Percentiles rank a stretch among this genome's conserved stretches.
Conservation (phyloP, 768 basidiomycete species). For the Amanita polypyramis region DNA sequence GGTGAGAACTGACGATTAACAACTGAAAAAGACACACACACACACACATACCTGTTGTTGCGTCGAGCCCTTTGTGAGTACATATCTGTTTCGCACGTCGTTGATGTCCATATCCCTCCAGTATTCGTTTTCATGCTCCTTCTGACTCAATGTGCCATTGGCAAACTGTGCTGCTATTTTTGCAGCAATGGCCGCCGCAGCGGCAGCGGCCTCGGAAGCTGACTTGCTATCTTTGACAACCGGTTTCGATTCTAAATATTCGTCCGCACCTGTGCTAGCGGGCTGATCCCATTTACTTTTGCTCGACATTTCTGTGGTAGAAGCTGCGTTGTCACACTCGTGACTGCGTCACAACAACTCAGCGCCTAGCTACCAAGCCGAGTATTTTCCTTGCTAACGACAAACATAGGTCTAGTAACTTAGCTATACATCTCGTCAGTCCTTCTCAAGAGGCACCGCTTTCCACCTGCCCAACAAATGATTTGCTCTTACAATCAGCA, state of each 20-base stretch:
- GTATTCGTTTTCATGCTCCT: slow-evolving; percentile 71
- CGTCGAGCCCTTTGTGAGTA: slow-evolving; percentile 88
- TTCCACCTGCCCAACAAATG: slow-evolving; percentile 73
- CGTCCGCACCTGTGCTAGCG: slow-evolving; percentile 33
- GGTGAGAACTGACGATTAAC: not conserved
- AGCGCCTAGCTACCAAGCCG: too few relatives aligned
- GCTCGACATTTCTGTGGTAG: slow-evolving; percentile 37
- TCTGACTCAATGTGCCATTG: slow-evolving; percentile 37
- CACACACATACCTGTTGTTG: slow-evolving; percentile 82
- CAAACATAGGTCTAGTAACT: not conserved
- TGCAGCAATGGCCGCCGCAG: slow-evolving; percentile 80
- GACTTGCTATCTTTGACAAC: slow-evolving; percentile 33
- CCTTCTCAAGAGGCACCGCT: not conserved
- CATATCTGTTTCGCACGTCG: slow-evolving; percentile 88
- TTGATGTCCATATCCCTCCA: slow-evolving; percentile 95
- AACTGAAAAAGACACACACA: slow-evolving; percentile 1
- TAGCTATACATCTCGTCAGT: not conserved
- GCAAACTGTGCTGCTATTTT: slow-evolving; percentile 89
- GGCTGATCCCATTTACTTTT: slow-evolving; percentile 83
- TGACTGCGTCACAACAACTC: not conserved
- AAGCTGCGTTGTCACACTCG: not conserved
- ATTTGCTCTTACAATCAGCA: slow-evolving; percentile 77
- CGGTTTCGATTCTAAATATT: slow-evolving; percentile 25
- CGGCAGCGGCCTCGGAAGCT: slow-evolving; percentile 57
- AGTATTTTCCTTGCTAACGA: not conserved